Conservation (phyloP, 148 eudicot species). For the Bassia scoparia region DNA sequence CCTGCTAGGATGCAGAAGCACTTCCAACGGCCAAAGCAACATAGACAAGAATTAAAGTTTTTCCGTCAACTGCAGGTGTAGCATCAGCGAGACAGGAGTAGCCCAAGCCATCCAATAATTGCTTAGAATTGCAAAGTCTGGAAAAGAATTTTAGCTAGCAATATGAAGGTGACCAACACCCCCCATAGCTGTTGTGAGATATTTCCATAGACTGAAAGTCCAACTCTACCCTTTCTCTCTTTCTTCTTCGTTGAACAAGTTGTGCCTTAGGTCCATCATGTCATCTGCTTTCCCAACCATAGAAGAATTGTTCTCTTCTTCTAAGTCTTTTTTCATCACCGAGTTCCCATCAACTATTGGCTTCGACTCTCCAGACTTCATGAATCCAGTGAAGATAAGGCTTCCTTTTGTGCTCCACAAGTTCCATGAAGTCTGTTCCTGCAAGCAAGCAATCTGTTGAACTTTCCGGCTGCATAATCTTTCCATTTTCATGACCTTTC, state of each 20-base stretch:
- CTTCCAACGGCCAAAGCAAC: constrained; percentile 53
- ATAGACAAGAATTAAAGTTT: constrained; percentile 48
- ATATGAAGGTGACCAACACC: constrained; percentile 53
- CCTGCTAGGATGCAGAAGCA: constrained; percentile 54
- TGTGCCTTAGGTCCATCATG: constrained; percentile 33
- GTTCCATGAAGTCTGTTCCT: constrained; percentile 63
- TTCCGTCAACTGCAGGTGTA: constrained; percentile 35
- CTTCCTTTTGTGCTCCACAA: constrained; percentile 67
- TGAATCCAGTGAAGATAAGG: constrained; percentile 46
- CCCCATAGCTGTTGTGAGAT: constrained; percentile 65
- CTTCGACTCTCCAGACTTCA: constrained; percentile 12
- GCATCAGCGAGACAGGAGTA: constrained; percentile 51
- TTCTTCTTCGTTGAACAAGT: constrained; percentile 73
- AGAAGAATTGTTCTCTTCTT: constrained; percentile 19
- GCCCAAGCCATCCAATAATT: constrained; percentile 89
- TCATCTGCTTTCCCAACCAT: constrained; percentile 30
- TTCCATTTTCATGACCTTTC: constrained; percentile 70
- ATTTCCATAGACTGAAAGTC: constrained; percentile 62
- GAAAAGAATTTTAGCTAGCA: constrained; percentile 48
- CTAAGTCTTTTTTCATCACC: background rate
- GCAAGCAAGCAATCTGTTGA: constrained; percentile 47
- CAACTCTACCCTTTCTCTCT: constrained; percentile 66
- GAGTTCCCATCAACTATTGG: constrained; percentile 11
- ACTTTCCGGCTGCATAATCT: constrained; percentile 59
- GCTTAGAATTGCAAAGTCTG: constrained; percentile 55